A percentile compares a stretch with the other conserved stretches of the same genome.
phyloP scores from a whole-genome alignment of 1,139 yeast species.

The Eremothecium sinecaudum region DNA sequence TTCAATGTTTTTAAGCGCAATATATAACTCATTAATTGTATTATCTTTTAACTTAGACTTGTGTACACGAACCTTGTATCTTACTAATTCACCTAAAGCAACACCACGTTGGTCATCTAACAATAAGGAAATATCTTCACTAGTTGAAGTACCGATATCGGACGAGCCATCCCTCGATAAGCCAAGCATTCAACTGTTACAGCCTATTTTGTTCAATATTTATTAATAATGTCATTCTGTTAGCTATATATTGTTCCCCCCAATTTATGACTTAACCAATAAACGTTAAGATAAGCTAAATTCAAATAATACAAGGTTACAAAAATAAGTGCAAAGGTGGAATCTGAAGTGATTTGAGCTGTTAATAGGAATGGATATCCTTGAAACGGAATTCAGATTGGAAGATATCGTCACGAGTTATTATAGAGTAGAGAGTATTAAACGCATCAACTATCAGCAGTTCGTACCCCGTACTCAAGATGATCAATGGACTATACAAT shows the following conservation, averaged over 20 bases:
- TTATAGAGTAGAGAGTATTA: slow-evolving; percentile 24
- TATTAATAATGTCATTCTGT: too few species aligned
- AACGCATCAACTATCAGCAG: slow-evolving; percentile 28
- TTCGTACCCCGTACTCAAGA: slow-evolving; percentile 29
- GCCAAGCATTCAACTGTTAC: neutral
- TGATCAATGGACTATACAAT: slow-evolving; percentile 42
- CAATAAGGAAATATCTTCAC: slow-evolving; percentile 14
- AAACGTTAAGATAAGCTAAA: too few species aligned
- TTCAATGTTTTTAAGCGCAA: slow-evolving; percentile 45
- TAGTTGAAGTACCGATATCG: neutral
- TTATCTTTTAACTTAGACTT: slow-evolving; percentile 10
- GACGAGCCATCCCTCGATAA: neutral
- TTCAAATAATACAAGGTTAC: too few species aligned
- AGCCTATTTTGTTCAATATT: too few species aligned
- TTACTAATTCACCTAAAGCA: slow-evolving; percentile 23
- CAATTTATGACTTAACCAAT: too few species aligned
- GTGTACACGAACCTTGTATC: slow-evolving; percentile 22
- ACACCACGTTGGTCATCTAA: slow-evolving; percentile 17
- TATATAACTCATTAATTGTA: slow-evolving; percentile 16
- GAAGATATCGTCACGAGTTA: slow-evolving; percentile 27
- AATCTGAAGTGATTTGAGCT: too few species aligned
- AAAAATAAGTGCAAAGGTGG: too few species aligned
- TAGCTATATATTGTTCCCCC: too few species aligned
- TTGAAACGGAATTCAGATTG: slow-evolving; percentile 12
- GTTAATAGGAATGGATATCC: slow-evolving; percentile 1